phyloP scores from a whole-genome alignment of 2,329 filamentous ascomycete species.

The Fusarium pilosicola region DNA sequence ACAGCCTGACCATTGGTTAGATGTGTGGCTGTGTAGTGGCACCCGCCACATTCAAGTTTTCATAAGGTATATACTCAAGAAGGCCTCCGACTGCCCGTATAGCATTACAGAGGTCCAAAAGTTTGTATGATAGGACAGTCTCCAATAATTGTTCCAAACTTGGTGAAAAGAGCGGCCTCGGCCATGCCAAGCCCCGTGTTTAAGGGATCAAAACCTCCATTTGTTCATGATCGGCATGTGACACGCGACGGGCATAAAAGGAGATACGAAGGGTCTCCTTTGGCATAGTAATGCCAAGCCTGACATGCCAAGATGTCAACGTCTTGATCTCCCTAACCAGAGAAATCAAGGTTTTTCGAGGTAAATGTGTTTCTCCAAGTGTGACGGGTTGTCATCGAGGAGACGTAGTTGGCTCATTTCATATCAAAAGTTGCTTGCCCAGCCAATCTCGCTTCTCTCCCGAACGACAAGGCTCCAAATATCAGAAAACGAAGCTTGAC shows the following conservation, averaged over 20 bases:
- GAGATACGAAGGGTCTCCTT: not conserved
- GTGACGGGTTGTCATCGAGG: constrained; percentile 28
- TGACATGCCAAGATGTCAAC: not conserved
- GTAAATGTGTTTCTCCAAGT: not conserved
- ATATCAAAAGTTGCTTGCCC: not conserved
- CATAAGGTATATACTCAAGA: not conserved
- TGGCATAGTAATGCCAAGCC: not conserved
- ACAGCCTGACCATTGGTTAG: not conserved
- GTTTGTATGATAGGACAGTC: not conserved
- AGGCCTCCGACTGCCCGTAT: constrained; percentile 13
- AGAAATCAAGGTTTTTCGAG: not conserved
- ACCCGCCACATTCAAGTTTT: constrained; percentile 1
- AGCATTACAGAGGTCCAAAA: not conserved
- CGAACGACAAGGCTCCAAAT: not conserved
- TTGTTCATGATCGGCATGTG: constrained; percentile 24
- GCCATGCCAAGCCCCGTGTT: constrained; percentile 16
- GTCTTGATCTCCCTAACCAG: not conserved
- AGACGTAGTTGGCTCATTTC: constrained; percentile 28
- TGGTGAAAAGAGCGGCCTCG: constrained; percentile 6
- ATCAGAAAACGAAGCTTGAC: constrained; percentile 12
- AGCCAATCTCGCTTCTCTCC: constrained; percentile 8
- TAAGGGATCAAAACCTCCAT: constrained; percentile 2
- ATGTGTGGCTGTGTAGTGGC: constrained; percentile 2
- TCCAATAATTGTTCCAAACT: not conserved
- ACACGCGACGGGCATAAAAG: constrained; percentile 16